Evolutionary conservation across 23 red algal genomes (phyloP).

Genomic region (Gracilaria gracilis): DNA sequence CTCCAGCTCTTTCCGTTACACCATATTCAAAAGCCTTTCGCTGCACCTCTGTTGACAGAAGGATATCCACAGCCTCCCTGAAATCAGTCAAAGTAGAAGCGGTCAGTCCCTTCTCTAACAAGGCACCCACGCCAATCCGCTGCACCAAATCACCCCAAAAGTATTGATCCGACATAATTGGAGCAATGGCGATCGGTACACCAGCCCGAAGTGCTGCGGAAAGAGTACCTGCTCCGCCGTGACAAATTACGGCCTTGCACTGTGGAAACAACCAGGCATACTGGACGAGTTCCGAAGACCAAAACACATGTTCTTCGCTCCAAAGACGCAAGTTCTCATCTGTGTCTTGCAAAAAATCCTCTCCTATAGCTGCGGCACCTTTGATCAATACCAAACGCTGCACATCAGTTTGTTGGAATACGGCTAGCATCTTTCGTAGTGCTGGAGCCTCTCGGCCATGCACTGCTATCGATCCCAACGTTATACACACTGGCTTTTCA

Average conservation of each 20-base stretch:
- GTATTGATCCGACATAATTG: constrained; percentile 48
- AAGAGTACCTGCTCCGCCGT: constrained; percentile 46
- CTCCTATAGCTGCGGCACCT: not conserved
- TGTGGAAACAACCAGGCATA: constrained; percentile 39
- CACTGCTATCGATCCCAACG: constrained; percentile 4
- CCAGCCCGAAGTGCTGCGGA: constrained; percentile 47
- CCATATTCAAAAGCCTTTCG: not conserved
- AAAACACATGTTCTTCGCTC: constrained; percentile 49
- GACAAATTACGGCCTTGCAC: constrained; percentile 10
- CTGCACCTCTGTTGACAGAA: not conserved
- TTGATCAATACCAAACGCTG: not conserved
- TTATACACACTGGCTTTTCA: constrained; percentile 27
- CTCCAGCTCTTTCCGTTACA: not conserved
- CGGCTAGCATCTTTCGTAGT: not conserved
- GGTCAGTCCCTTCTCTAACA: not conserved
- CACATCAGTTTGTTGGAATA: not conserved
- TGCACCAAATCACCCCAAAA: constrained; percentile 40
- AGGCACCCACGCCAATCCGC: not conserved
- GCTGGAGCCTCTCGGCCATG: not conserved
- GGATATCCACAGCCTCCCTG: not conserved
- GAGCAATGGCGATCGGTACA: constrained; percentile 28
- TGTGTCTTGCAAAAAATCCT: not conserved
- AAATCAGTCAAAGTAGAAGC: not conserved
- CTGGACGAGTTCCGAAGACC: not conserved
- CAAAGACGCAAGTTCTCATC: not conserved